Evolutionary conservation across 1,139 yeast species (phyloP).

Genomic region (Pichia sp.): DNA sequence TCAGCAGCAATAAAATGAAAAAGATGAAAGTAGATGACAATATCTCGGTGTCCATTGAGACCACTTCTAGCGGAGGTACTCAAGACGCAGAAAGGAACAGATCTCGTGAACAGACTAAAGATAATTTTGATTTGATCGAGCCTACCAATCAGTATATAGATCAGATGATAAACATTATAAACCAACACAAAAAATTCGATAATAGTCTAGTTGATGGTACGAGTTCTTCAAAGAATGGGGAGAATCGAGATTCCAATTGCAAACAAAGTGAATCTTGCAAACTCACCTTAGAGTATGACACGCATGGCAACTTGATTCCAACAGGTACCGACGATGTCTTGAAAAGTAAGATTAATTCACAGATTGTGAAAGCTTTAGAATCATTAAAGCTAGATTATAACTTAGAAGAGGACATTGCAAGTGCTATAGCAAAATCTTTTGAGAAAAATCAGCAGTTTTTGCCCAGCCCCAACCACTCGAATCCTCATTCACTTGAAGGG

Average conservation of each 20-base stretch:
- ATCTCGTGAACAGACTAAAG: background rate
- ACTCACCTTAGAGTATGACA: conserved; percentile 4
- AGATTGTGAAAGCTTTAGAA: conserved; percentile 25
- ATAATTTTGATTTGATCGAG: background rate
- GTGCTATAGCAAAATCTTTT: conserved; percentile 22
- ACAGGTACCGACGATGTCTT: conserved; percentile 13
- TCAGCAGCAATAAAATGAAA: conserved; percentile 11
- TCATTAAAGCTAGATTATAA: conserved; percentile 23
- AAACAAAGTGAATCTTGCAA: conserved; percentile 1
- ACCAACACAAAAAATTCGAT: conserved; percentile 25
- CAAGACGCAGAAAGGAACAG: background rate
- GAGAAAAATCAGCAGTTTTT: conserved; percentile 16
- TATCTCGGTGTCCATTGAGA: conserved; percentile 11
- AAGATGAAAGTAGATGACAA: conserved; percentile 11
- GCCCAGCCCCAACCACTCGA: conserved; percentile 4
- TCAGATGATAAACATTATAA: conserved; percentile 25
- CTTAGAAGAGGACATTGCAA: conserved; percentile 23
- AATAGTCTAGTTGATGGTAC: conserved; percentile 22
- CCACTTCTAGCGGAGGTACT: background rate
- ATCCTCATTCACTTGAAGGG: background rate
- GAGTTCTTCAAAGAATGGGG: background rate
- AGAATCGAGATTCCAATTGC: background rate
- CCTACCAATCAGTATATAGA: conserved; percentile 26
- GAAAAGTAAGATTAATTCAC: conserved; percentile 21
- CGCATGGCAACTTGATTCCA: conserved; percentile 4